Conservation (phyloP, 169 alveolate species). For the Cryptosporidium sp. region DNA sequence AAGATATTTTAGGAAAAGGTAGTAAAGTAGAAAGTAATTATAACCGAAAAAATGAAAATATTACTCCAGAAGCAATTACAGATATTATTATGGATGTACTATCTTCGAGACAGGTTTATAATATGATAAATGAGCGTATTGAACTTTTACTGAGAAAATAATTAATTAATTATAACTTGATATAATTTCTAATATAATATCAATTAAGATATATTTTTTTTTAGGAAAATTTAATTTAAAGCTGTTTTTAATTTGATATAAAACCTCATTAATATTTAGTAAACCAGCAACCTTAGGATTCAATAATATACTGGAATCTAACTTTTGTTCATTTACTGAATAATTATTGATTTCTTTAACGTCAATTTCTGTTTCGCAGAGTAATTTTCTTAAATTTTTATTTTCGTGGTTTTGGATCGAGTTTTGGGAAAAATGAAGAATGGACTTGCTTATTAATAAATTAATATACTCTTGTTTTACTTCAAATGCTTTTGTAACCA, state of each 20-base stretch:
- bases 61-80: constrained; percentile 56
- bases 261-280: neutral
- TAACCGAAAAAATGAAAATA: constrained; percentile 7
- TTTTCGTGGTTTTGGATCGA: neutral
- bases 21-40: neutral
- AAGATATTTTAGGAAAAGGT: constrained; percentile 45
- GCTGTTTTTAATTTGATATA: neutral
- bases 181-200: constrained; percentile 12
- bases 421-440: neutral
- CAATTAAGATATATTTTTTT: constrained; percentile 8
- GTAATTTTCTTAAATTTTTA: neutral
- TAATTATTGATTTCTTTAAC: neutral
- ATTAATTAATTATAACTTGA: neutral
- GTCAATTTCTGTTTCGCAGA: neutral
- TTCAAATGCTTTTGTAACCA: neutral
- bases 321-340: neutral
- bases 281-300: neutral
- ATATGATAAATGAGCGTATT: constrained; percentile 68
- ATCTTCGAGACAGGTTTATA: constrained; percentile 61
- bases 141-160: constrained; percentile 16
- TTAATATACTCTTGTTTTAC: neutral
- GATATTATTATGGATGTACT: constrained; percentile 50
- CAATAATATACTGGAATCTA: neutral
- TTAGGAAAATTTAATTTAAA: constrained; percentile 14
- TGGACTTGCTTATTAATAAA: neutral